Percentiles rank a stretch among this genome's conserved stretches.
These are phyloP conservation scores for Hyaloscypha variabilis DNA, from an alignment of 495 filamentous ascomycete species.

Conservation along the genomic window DNA sequence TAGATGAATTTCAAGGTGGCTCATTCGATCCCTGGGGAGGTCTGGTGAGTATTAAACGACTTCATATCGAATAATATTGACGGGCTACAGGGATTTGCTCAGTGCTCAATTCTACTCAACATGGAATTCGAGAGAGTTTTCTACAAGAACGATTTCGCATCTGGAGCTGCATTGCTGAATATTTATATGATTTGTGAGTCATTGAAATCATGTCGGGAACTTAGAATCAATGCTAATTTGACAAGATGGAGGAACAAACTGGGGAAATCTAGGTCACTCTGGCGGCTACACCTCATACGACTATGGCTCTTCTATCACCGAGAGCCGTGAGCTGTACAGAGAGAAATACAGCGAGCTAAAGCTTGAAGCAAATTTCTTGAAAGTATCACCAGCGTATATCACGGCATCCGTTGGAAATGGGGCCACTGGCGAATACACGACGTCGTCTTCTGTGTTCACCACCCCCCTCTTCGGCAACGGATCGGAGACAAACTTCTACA, in stretches of 20 bases:
- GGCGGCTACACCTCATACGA: conserved; percentile 67
- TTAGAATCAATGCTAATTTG: conserved; percentile 21
- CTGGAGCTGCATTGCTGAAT: conserved; percentile 62
- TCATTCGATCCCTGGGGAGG: conserved; percentile 78
- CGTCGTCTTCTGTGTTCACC: conserved; percentile 49
- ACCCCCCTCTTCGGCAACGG: conserved; percentile 61
- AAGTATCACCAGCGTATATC: conserved; percentile 68
- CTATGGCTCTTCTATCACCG: conserved; percentile 65
- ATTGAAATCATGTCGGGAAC: neutral
- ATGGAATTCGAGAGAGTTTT: conserved; percentile 76
- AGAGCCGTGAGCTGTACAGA: conserved; percentile 64
- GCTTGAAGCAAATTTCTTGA: conserved; percentile 71
- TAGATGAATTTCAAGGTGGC: conserved; percentile 79
- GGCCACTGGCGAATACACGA: conserved; percentile 43
- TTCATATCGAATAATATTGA: neutral
- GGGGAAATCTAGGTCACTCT: conserved; percentile 76
- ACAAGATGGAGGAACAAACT: conserved; percentile 57
- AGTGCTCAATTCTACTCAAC: conserved; percentile 65
- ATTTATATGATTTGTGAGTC: conserved; percentile 65
- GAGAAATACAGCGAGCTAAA: conserved; percentile 84
- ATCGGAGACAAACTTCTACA: conserved; percentile 59
- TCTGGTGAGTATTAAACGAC: conserved; percentile 16
- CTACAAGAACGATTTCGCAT: conserved; percentile 77
- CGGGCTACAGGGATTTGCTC: conserved; percentile 53
- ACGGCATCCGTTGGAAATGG: conserved; percentile 36